Conservation (phyloP, 73 alveolate species). For the Uronychia setigera region DNA sequence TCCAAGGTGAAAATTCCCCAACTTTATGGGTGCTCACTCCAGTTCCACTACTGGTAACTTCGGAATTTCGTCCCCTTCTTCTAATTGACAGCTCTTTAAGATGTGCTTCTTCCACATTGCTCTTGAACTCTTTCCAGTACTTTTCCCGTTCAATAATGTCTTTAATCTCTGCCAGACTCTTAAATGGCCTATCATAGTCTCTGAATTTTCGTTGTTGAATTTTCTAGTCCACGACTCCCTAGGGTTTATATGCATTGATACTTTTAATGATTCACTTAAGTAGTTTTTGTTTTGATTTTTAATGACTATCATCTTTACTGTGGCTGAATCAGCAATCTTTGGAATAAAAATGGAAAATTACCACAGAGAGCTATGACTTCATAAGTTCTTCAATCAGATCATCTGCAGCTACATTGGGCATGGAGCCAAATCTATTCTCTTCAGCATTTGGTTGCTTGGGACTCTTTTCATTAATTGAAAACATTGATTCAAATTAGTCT, state of each 20-base stretch:
- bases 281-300: constrained; percentile 39
- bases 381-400: constrained; percentile 18
- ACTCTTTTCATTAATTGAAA: no score
- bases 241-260: no score
- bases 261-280: constrained; percentile 42
- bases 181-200: constrained; percentile 59
- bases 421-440: no score
- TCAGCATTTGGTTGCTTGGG: no score
- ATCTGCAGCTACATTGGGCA: background rate
- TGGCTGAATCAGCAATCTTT: constrained; percentile 46
- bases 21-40: no score
- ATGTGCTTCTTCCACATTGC: no score
- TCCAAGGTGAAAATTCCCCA: no score
- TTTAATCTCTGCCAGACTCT: constrained; percentile 11
- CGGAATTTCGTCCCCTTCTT: no score
- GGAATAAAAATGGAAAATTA: background rate
- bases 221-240: constrained; percentile 35
- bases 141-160: constrained; percentile 15
- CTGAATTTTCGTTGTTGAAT: constrained; percentile 21
- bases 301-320: constrained; percentile 38
- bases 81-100: no score
- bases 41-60: no score
- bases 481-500: no score
- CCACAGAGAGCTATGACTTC: constrained; percentile 53
- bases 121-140: constrained; percentile 45